phyloP scores from a whole-genome alignment of 2,329 filamentous ascomycete genomes.

The Trichoderma citrinoviride region DNA sequence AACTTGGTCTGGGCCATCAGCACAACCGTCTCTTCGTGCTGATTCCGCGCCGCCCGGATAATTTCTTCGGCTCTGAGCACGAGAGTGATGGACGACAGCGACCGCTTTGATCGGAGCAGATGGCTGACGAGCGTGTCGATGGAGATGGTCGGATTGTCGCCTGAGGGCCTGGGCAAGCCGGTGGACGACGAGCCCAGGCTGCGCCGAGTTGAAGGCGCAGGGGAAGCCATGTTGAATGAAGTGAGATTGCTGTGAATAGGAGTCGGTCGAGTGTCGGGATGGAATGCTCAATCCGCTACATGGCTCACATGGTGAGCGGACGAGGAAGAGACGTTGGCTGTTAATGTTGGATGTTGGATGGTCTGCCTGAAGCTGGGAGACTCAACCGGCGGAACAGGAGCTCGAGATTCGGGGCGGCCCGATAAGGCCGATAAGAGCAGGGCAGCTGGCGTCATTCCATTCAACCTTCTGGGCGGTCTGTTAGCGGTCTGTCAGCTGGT shows the following conservation, averaged over 20 bases:
- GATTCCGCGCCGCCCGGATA: conserved; percentile 68
- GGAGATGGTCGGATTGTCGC: conserved; percentile 31
- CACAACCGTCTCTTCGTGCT: conserved; percentile 75
- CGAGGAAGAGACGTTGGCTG: no score
- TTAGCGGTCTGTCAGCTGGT: no score
- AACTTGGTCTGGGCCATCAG: conserved; percentile 69
- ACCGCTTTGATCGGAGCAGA: conserved; percentile 82
- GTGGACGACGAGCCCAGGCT: conserved; percentile 38
- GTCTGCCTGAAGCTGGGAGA: no score
- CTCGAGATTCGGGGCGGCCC: no score
- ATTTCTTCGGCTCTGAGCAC: conserved; percentile 87
- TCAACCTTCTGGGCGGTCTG: no score
- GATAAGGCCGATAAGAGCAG: no score
- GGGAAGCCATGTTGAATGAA: conserved; percentile 35
- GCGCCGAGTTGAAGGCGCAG: conserved; percentile 36
- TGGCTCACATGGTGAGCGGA: no score
- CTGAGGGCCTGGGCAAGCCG: conserved; percentile 35
- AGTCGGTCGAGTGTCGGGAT: background rate
- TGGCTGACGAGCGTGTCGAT: conserved; percentile 80
- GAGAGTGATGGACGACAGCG: conserved; percentile 76
- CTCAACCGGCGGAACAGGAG: no score
- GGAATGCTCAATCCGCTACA: no score
- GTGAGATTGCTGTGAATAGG: background rate
- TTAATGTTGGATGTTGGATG: no score
- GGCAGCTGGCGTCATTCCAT: no score